These are phyloP conservation scores for Microcera coccophila DNA, from an alignment of 2,329 filamentous ascomycete species.

Conservation along the genomic window DNA sequence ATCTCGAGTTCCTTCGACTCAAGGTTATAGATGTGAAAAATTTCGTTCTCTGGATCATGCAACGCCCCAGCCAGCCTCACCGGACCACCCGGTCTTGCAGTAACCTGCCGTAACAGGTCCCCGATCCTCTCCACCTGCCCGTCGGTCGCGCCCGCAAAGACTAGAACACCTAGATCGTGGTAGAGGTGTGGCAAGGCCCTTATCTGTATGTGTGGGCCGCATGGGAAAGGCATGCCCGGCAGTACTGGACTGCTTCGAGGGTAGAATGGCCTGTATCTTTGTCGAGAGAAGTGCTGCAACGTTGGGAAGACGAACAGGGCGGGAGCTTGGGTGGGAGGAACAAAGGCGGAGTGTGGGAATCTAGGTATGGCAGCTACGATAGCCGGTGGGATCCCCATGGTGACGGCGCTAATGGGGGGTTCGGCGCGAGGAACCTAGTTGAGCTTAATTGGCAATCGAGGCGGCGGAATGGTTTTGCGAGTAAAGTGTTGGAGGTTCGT, in stretches of 20 bases:
- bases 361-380: too few relatives aligned
- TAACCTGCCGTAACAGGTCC: conserved; percentile 16
- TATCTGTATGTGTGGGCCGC: too few relatives aligned
- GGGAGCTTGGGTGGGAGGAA: too few relatives aligned
- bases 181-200: conserved; percentile 21
- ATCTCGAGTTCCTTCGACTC: not conserved
- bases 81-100: conserved; percentile 6
- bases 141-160: conserved; percentile 25
- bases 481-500: conserved; percentile 22
- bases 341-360: too few relatives aligned
- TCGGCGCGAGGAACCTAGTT: too few relatives aligned
- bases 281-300: not conserved
- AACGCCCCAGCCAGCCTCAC: not conserved
- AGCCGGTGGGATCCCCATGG: too few relatives aligned
- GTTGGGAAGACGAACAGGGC: not conserved
- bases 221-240: not conserved
- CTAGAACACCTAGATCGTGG: conserved; percentile 31
- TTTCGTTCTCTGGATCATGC: too few relatives aligned
- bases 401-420: too few relatives aligned
- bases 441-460: too few relatives aligned
- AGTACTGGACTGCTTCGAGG: not conserved
- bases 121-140: conserved; percentile 21
- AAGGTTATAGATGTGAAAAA: too few relatives aligned
- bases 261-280: not conserved
- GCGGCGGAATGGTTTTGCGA: too few relatives aligned